These are phyloP conservation scores for Sclerotinia minor DNA, from an alignment of 2,329 filamentous ascomycete genomes.

Conservation along the genomic window DNA sequence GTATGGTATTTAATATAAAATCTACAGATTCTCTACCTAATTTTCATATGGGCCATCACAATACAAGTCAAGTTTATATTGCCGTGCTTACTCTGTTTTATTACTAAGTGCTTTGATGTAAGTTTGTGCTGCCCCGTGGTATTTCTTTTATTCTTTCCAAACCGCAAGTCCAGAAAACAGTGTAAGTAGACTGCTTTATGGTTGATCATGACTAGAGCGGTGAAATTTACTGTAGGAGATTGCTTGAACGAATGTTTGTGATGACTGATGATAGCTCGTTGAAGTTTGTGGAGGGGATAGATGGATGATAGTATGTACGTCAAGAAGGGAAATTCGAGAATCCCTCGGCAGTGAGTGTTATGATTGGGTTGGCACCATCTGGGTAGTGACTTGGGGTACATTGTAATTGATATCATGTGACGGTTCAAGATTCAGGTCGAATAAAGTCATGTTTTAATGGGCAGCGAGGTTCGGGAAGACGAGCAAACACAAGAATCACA, in stretches of 20 bases:
- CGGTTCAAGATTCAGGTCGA: background rate
- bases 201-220: background rate
- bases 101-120: background rate
- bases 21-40: background rate
- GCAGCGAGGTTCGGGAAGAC: background rate
- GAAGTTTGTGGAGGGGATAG: background rate
- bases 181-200: background rate
- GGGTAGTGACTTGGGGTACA: background rate
- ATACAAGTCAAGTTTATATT: background rate
- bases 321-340: background rate
- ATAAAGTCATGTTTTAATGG: too few species aligned
- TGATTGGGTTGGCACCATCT: background rate
- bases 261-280: background rate
- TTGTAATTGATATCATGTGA: background rate
- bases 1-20: background rate
- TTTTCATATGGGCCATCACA: background rate
- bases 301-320: background rate
- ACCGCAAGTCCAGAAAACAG: background rate
- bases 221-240: background rate
- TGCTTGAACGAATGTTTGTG: too few species aligned
- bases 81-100: background rate
- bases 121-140: too few species aligned
- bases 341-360: background rate
- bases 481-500: background rate
- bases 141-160: background rate